These are phyloP conservation scores for Xenosphaeropsis pyriputrescens DNA, from an alignment of 2,329 filamentous ascomycete genomes.

Conservation along the genomic window DNA sequence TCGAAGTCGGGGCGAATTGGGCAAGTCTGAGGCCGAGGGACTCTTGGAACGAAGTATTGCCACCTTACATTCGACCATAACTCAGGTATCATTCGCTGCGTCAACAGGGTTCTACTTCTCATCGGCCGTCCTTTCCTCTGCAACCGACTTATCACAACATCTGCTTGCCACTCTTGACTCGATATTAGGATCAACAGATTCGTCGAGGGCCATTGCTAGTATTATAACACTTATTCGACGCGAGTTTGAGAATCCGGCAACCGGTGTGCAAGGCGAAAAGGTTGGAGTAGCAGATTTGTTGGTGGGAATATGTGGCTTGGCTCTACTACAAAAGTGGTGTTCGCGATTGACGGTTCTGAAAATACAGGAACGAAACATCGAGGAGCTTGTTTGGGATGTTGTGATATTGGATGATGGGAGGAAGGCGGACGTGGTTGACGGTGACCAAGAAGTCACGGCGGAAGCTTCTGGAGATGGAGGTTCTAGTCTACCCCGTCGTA, in stretches of 20 bases:
- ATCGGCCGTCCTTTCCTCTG: conserved; percentile 35
- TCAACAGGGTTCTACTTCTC: conserved; percentile 45
- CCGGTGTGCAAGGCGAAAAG: conserved; percentile 40
- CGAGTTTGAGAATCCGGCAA: conserved; percentile 49
- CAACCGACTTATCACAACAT: conserved; percentile 40
- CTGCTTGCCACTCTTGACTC: conserved; percentile 45
- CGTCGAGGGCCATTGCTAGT: conserved; percentile 50
- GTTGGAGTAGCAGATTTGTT: conserved; percentile 47
- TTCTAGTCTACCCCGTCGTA: conserved; percentile 10
- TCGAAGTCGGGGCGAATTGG: conserved; percentile 23
- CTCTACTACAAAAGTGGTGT: conserved; percentile 44
- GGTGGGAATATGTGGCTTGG: conserved; percentile 42
- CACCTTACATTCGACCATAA: conserved; percentile 39
- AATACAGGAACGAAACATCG: conserved; percentile 26
- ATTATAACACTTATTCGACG: conserved; percentile 49
- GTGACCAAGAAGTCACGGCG: conserved; percentile 1
- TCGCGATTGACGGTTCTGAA: conserved; percentile 35
- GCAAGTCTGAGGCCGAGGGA: conserved; percentile 36
- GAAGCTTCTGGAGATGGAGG: conserved; percentile 19
- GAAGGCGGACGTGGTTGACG: conserved; percentile 36
- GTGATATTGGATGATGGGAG: conserved; percentile 45
- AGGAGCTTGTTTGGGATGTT: conserved; percentile 52
- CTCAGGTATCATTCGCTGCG: conserved; percentile 44
- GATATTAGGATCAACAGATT: conserved; percentile 54
- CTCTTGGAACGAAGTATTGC: conserved; percentile 41